Evolutionary conservation across 2,329 filamentous ascomycete genomes (phyloP).

Genomic region (Exophiala calicioides): DNA sequence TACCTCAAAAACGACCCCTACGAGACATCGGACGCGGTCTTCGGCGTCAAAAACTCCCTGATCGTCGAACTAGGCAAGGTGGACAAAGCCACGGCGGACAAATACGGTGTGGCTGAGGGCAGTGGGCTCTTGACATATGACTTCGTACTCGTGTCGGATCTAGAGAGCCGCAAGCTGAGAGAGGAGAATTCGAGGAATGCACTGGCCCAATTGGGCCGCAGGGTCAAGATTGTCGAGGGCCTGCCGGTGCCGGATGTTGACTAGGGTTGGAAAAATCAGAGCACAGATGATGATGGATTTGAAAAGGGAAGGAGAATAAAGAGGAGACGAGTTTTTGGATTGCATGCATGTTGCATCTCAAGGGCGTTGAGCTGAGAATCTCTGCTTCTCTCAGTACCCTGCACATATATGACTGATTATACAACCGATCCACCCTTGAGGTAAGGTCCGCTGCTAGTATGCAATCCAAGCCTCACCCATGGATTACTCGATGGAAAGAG

Average conservation of each 20-base stretch:
- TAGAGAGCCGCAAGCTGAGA: slow-evolving; percentile 67
- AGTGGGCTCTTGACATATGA: slow-evolving; percentile 41
- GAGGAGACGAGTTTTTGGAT: too few relatives aligned
- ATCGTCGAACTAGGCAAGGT: slow-evolving; percentile 34
- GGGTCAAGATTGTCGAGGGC: slow-evolving; percentile 73
- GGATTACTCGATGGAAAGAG: too few relatives aligned
- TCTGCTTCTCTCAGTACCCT: too few relatives aligned
- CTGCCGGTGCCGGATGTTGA: slow-evolving; percentile 72
- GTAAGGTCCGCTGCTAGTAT: too few relatives aligned
- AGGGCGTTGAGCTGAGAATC: too few relatives aligned
- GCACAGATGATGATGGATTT: too few relatives aligned
- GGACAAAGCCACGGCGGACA: slow-evolving; percentile 30
- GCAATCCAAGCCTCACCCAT: too few relatives aligned
- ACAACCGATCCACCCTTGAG: too few relatives aligned
- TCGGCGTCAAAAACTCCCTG: slow-evolving; percentile 37
- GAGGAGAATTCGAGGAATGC: slow-evolving; percentile 68
- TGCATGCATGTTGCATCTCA: too few relatives aligned
- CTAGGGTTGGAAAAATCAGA: slow-evolving; percentile 35
- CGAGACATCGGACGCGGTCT: slow-evolving; percentile 35
- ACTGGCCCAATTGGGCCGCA: slow-evolving; percentile 65
- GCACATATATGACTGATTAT: too few relatives aligned
- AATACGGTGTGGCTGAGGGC: slow-evolving; percentile 33
- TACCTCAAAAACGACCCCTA: slow-evolving; percentile 36
- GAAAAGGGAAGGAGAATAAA: too few relatives aligned
- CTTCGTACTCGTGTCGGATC: slow-evolving; percentile 44